These are phyloP conservation scores for Diddensiella transvaalensis DNA, from an alignment of 805 yeast species.

Conservation along the genomic window DNA sequence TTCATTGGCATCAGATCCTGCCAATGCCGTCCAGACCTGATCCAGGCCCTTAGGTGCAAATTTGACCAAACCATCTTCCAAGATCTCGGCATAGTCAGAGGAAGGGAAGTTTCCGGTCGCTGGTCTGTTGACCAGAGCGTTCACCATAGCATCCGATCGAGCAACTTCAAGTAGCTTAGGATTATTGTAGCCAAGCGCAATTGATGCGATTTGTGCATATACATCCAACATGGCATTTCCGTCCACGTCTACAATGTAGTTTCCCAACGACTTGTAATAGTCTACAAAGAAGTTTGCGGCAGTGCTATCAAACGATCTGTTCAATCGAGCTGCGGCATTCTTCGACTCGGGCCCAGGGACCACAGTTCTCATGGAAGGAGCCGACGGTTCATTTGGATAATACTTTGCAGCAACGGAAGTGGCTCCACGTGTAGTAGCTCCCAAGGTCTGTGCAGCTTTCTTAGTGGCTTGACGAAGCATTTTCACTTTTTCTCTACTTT, in stretches of 20 bases:
- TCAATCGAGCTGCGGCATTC: conserved; percentile 50
- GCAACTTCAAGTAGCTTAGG: conserved; percentile 71
- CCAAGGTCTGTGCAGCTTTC: not conserved
- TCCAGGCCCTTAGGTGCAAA: conserved; percentile 78
- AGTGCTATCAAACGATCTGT: conserved; percentile 62
- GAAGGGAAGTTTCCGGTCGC: conserved; percentile 83
- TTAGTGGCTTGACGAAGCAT: conserved; percentile 18
- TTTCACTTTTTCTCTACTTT: not conserved
- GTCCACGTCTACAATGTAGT: conserved; percentile 76
- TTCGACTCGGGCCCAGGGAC: conserved; percentile 77
- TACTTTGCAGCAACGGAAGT: conserved; percentile 19
- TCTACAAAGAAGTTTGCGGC: conserved; percentile 75
- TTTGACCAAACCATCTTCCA: conserved; percentile 56
- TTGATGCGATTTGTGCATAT: conserved; percentile 82
- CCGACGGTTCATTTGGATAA: conserved; percentile 58
- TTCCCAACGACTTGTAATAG: conserved; percentile 70
- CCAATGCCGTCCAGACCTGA: conserved; percentile 72
- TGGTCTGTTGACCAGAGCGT: conserved; percentile 77
- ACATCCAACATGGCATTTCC: conserved; percentile 73
- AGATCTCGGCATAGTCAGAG: conserved; percentile 47
- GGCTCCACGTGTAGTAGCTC: not conserved
- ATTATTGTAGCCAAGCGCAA: conserved; percentile 82
- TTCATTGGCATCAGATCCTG: conserved; percentile 88
- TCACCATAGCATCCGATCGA: conserved; percentile 61
- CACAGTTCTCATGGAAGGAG: conserved; percentile 58